Conservation (phyloP, 495 filamentous ascomycete genomes). For the Elasticomyces elasticus region DNA sequence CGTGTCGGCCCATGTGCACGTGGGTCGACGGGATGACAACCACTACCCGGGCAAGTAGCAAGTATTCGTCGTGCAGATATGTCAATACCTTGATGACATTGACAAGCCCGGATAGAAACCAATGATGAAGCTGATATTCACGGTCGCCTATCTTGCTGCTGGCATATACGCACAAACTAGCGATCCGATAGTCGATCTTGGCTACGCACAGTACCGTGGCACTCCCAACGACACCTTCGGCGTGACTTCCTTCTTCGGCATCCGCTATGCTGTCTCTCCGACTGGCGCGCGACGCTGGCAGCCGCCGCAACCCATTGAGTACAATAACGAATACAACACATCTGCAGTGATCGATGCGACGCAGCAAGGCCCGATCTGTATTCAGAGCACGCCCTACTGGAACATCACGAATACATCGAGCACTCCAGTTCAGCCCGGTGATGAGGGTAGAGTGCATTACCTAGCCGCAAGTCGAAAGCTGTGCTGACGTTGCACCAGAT, state of each 20-base stretch:
- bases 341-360: slow-evolving; percentile 7
- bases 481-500: too few relatives aligned
- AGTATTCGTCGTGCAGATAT: too few relatives aligned
- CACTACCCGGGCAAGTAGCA: too few relatives aligned
- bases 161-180: neutral
- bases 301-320: slow-evolving; percentile 13
- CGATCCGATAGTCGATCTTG: slow-evolving; percentile 12
- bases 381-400: slow-evolving; percentile 17
- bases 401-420: neutral
- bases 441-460: too few relatives aligned
- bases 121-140: too few relatives aligned
- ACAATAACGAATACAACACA: slow-evolving; percentile 7
- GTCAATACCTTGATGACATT: neutral
- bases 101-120: too few relatives aligned
- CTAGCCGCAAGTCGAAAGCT: too few relatives aligned
- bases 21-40: too few relatives aligned
- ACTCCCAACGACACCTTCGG: neutral
- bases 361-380: slow-evolving; percentile 11
- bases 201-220: slow-evolving; percentile 17
- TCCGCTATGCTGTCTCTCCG: slow-evolving; percentile 16
- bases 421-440: neutral
- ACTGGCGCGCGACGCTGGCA: slow-evolving; percentile 15
- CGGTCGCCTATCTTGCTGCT: neutral
- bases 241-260: slow-evolving; percentile 14
- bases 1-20: too few relatives aligned